Evolutionary conservation across 257 asterid species (phyloP).

Genomic region (Eustoma russellianum): DNA sequence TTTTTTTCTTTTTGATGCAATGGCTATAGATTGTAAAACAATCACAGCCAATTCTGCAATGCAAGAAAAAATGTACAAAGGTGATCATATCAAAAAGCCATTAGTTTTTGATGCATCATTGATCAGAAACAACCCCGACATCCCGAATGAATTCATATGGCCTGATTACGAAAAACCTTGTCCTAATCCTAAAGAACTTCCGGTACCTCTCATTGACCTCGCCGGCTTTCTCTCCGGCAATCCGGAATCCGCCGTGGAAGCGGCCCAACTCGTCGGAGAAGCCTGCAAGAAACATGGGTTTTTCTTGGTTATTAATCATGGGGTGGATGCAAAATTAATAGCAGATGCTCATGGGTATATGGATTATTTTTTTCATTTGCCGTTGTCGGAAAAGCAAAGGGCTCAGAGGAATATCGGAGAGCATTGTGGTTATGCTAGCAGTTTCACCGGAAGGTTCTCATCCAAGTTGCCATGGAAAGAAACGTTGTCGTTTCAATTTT

Average conservation of each 20-base stretch:
- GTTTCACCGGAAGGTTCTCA: slow-evolving; percentile 81
- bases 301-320: slow-evolving; percentile 70
- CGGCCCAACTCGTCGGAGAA: slow-evolving; percentile 49
- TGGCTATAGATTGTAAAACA: slow-evolving; percentile 37
- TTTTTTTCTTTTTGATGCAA: slow-evolving; percentile 30
- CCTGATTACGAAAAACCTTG: slow-evolving; percentile 79
- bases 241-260: slow-evolving; percentile 30
- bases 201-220: slow-evolving; percentile 59
- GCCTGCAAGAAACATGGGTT: slow-evolving; percentile 68
- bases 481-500: slow-evolving; percentile 70
- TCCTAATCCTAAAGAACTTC: slow-evolving; percentile 28
- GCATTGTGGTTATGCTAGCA: slow-evolving; percentile 85
- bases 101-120: slow-evolving; percentile 43
- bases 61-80: neutral
- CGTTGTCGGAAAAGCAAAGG: slow-evolving; percentile 46
- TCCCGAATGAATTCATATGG: slow-evolving; percentile 77
- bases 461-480: slow-evolving; percentile 96
- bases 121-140: slow-evolving; percentile 27
- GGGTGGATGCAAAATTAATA: slow-evolving; percentile 45
- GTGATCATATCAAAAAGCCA: neutral
- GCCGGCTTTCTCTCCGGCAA: slow-evolving; percentile 65
- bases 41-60: slow-evolving; percentile 20
- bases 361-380: slow-evolving; percentile 58
- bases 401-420: slow-evolving; percentile 68
- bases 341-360: slow-evolving; percentile 52